phyloP scores from a whole-genome alignment of 352 stramenopile genomes.

The Pilasporangium apinafurcum region DNA sequence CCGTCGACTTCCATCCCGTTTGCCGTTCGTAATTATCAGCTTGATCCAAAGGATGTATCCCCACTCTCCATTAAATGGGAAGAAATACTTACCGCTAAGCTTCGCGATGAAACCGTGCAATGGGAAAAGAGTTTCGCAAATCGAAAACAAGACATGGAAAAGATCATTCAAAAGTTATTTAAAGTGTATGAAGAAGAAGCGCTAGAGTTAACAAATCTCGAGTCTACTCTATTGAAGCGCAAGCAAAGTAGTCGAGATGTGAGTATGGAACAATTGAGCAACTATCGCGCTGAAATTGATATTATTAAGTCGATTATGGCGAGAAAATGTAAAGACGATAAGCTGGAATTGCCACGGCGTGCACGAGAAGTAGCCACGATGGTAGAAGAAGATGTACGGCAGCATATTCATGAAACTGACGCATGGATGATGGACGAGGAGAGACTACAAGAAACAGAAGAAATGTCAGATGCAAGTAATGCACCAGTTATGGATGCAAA shows the following conservation, averaged over 20 bases:
- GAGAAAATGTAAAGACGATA: background rate
- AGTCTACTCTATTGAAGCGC: constrained; percentile 1
- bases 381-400: constrained; percentile 1
- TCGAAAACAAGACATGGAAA: constrained; percentile 15
- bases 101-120: background rate
- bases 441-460: constrained; percentile 1
- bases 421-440: background rate
- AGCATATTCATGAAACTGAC: constrained; percentile 5
- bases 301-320: background rate
- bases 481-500: background rate
- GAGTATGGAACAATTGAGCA: background rate
- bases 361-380: background rate
- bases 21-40: constrained; percentile 14
- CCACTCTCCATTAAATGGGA: constrained; percentile 9
- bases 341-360: background rate
- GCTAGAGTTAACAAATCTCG: constrained; percentile 10
- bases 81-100: background rate
- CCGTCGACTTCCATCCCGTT: constrained; percentile 9
- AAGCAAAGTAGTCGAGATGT: constrained; percentile 3
- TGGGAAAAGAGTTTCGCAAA: constrained; percentile 13
- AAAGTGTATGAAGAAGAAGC: constrained; percentile 29
- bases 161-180: constrained; percentile 17
- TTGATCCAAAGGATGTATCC: constrained; percentile 14
- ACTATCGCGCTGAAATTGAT: constrained; percentile 4
- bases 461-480: background rate